phyloP scores from a whole-genome alignment of 305 asterid species.

The Fraxinus albicans region DNA sequence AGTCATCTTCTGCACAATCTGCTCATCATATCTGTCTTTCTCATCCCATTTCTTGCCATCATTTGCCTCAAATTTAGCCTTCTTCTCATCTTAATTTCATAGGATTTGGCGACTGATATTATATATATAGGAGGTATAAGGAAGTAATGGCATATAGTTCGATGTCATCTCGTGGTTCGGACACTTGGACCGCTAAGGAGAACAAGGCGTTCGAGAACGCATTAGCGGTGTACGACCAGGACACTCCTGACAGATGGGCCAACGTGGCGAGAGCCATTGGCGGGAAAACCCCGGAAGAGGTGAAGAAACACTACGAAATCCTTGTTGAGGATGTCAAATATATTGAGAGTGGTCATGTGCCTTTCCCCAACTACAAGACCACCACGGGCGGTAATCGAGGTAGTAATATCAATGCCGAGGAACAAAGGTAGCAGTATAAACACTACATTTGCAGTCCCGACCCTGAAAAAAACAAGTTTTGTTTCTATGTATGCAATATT shows the following conservation, averaged over 20 bases:
- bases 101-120: background rate
- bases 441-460: background rate
- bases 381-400: slow-evolving; percentile 16
- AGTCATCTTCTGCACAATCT: slow-evolving; percentile 31
- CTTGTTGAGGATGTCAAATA: slow-evolving; percentile 61
- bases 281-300: slow-evolving; percentile 72
- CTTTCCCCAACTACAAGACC: slow-evolving; percentile 64
- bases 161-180: slow-evolving; percentile 34
- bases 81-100: too few relatives aligned
- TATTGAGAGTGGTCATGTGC: slow-evolving; percentile 74
- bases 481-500: too few relatives aligned
- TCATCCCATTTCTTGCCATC: background rate
- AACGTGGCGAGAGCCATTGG: slow-evolving; percentile 85
- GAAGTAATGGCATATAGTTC: slow-evolving; percentile 51
- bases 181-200: slow-evolving; percentile 64
- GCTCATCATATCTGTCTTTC: background rate
- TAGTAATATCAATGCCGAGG: slow-evolving; percentile 20
- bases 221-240: slow-evolving; percentile 68
- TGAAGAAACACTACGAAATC: slow-evolving; percentile 65
- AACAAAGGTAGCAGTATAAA: slow-evolving; percentile 8
- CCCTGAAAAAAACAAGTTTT: background rate
- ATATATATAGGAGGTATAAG: background rate
- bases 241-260: slow-evolving; percentile 86
- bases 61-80: background rate
- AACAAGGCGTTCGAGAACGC: slow-evolving; percentile 95